These are phyloP conservation scores for Lentinula novae-zelandiae DNA, from an alignment of 1,284 basidiomycete species.

Conservation along the genomic window DNA sequence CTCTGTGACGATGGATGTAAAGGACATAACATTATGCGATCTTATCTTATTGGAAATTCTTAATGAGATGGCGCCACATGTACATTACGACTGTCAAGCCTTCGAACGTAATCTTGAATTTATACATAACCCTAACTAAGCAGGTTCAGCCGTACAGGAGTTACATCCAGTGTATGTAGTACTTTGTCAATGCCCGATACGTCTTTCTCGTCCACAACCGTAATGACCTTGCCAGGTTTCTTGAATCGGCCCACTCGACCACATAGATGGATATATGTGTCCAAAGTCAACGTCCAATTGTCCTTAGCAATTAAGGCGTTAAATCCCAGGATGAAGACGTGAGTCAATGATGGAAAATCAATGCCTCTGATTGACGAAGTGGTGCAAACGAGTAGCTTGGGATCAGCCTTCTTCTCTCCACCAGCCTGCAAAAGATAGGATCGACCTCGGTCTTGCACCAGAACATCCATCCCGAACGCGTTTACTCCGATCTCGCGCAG, in stretches of 20 bases:
- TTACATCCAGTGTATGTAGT: constrained; percentile 30
- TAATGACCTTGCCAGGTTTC: constrained; percentile 58
- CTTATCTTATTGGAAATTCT: neutral
- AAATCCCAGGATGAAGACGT: constrained; percentile 66
- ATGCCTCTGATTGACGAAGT: constrained; percentile 65
- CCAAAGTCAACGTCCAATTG: constrained; percentile 42
- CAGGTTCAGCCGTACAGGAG: constrained; percentile 5
- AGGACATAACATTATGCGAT: neutral
- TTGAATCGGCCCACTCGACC: constrained; percentile 77
- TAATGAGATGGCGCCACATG: neutral
- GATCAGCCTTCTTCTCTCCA: constrained; percentile 38
- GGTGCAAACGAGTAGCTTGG: constrained; percentile 65
- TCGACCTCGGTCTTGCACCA: constrained; percentile 37
- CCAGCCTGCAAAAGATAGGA: constrained; percentile 35
- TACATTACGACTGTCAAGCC: neutral
- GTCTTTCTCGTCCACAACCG: constrained; percentile 41
- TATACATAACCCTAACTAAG: neutral
- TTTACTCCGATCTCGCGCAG: constrained; percentile 64
- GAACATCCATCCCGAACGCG: constrained; percentile 57
- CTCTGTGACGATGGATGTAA: neutral
- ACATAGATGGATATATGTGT: constrained; percentile 66
- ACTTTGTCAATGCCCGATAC: constrained; percentile 36
- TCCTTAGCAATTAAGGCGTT: constrained; percentile 31
- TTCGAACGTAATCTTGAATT: neutral
- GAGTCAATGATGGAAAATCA: constrained; percentile 65